phyloP scores from a whole-genome alignment of 1,139 yeast species.

The Scheffersomyces stambukii region DNA sequence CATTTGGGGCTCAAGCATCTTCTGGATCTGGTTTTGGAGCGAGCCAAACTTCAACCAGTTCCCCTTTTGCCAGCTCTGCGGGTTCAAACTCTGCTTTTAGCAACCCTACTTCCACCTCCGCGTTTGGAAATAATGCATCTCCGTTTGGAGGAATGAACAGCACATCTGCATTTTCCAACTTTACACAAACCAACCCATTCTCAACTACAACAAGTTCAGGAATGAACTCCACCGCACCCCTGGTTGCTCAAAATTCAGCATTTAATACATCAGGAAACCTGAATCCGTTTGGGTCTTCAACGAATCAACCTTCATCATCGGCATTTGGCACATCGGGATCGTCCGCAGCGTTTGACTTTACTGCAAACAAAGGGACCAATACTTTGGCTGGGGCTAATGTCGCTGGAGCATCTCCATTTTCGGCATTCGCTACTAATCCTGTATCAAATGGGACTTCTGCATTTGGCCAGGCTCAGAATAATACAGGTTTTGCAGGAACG shows the following conservation, averaged over 20 bases:
- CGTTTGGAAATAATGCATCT: slow-evolving; percentile 11
- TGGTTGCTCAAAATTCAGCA: too few relatives aligned
- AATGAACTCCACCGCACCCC: too few relatives aligned
- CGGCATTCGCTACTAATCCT: too few relatives aligned
- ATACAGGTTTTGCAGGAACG: too few relatives aligned
- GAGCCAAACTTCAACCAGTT: too few relatives aligned
- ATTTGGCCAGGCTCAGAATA: slow-evolving; percentile 3
- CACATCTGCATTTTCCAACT: too few relatives aligned
- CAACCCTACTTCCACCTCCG: slow-evolving; percentile 6
- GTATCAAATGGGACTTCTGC: slow-evolving; percentile 1
- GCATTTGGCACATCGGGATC: slow-evolving; percentile 8
- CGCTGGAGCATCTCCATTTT: too few relatives aligned
- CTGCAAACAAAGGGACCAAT: slow-evolving; percentile 3
- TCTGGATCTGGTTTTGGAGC: slow-evolving; percentile 7
- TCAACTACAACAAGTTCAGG: too few relatives aligned
- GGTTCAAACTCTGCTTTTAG: slow-evolving; percentile 6
- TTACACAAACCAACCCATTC: too few relatives aligned
- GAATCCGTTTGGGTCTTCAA: slow-evolving; percentile 8
- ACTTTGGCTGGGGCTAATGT: slow-evolving; percentile 14
- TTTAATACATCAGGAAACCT: too few relatives aligned
- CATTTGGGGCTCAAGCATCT: slow-evolving; percentile 9
- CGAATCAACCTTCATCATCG: slow-evolving; percentile 4
- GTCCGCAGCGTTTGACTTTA: slow-evolving; percentile 5
- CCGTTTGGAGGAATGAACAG: too few relatives aligned
- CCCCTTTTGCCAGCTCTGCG: too few relatives aligned